Evolutionary conservation across 805 yeast genomes (phyloP), one percentile per base, ranked within the genome.

Genomic region (Metschnikowia hibisci): DNA sequence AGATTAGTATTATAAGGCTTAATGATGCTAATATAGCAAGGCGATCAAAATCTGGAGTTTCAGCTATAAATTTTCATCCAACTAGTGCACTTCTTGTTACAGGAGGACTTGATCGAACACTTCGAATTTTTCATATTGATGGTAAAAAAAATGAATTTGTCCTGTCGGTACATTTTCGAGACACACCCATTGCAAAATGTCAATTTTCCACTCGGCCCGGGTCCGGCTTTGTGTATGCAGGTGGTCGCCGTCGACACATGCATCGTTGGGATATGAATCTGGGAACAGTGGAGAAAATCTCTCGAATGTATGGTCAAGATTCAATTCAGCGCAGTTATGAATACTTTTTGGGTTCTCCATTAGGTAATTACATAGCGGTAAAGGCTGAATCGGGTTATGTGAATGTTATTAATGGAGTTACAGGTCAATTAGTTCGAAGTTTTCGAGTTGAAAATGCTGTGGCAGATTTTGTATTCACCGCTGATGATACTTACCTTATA

Each of bases 241-340:
- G 85, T 48, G 99, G 98, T 46, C 80, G 97, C 67, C 80, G 99
- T 69, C 76, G 87, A 45, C 90, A 83, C 60, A 82, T 93, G 87
- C 87, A 85, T 66, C 82, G 88, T 38, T 90, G 98, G 96, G 90
- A 89, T 62, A 71, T 93, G 39, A 60, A 62, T 41, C 67, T 76
- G 1, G 89, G 91, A 10, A 73, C 70, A 14, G 80, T 89, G 34
- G 96, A 89, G 52, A 93, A 90, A 65, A 80, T 93, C 32, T 79
- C 86, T 42, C 79, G 96, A 63, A 66, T 91, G 74, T 91, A 90
- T 61, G 99, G 99, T 4, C 96, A 90, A 57, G 96, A 87, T 58
- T 69, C 75, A 28, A 79, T 83, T 28, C 98, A 91, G 68, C 77
- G 78, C 53, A 82, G 95, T 8, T 87, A 89, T 74, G 99, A 93